Conservation (phyloP, 305 asterid species). For the Rubia tinctorum region DNA sequence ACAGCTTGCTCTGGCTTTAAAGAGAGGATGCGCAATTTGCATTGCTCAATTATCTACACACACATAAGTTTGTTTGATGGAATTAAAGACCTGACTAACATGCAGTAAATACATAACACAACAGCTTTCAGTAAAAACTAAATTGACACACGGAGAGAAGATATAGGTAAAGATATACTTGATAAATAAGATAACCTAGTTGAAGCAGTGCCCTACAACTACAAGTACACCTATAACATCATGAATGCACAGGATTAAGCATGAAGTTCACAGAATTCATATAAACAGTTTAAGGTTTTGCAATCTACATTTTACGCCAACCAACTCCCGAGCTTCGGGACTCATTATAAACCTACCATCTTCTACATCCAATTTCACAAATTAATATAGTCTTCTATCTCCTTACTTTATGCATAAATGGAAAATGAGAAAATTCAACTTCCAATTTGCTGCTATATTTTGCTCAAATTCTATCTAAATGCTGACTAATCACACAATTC, state of each 20-base stretch:
- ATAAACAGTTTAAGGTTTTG: background rate
- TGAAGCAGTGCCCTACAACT: background rate
- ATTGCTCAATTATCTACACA: slow-evolving; percentile 78
- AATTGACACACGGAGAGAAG: background rate
- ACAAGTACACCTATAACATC: background rate
- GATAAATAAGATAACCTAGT: background rate
- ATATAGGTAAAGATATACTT: background rate
- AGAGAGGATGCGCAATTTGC: slow-evolving; percentile 75
- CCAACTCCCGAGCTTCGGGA: background rate
- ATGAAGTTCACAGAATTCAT: background rate
- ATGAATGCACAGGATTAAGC: background rate
- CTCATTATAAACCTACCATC: too few species aligned
- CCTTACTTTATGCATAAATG: background rate
- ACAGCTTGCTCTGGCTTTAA: slow-evolving; percentile 66
- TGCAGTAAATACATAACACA: background rate
- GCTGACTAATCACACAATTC: background rate
- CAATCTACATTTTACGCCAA: background rate
- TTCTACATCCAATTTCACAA: background rate
- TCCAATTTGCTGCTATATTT: background rate
- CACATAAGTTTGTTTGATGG: slow-evolving; percentile 16
- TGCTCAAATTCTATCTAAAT: background rate
- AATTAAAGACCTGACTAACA: background rate
- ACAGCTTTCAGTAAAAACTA: background rate
- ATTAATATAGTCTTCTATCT: background rate
- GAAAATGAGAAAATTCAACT: background rate